Conservation (phyloP, 139 green algal genomes). For the Chlamydomonas incerta region DNA sequence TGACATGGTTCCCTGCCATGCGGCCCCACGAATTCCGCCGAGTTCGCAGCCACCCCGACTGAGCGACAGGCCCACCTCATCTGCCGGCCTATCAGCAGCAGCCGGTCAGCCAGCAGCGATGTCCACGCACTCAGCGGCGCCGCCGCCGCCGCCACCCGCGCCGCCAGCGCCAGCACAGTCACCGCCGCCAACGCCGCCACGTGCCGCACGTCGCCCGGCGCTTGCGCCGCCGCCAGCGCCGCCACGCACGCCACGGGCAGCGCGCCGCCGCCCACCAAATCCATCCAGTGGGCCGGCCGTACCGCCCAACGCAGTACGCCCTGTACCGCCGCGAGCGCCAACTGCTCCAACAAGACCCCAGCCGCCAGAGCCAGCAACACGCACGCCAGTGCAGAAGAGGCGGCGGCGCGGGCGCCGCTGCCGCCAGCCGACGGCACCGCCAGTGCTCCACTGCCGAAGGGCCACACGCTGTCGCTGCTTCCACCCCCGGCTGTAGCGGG, state of each 20-base stretch:
- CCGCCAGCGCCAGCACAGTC: background rate
- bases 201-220: background rate
- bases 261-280: background rate
- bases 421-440: background rate
- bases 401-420: background rate
- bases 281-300: background rate
- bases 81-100: background rate
- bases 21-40: no score
- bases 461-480: background rate
- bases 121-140: background rate
- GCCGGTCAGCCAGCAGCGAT: background rate
- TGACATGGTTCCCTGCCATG: no score
- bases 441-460: background rate
- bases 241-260: background rate
- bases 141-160: conserved; percentile 1
- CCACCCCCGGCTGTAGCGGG: no score
- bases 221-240: background rate
- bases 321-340: background rate
- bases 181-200: background rate
- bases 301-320: background rate
- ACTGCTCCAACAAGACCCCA: background rate
- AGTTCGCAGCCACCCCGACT: no score
- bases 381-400: background rate
- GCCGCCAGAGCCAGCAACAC: background rate
- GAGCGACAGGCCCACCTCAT: background rate